These are phyloP conservation scores for Liriodendron chinense DNA, from an alignment of 164 flowering plant species.

Conservation along the genomic window DNA sequence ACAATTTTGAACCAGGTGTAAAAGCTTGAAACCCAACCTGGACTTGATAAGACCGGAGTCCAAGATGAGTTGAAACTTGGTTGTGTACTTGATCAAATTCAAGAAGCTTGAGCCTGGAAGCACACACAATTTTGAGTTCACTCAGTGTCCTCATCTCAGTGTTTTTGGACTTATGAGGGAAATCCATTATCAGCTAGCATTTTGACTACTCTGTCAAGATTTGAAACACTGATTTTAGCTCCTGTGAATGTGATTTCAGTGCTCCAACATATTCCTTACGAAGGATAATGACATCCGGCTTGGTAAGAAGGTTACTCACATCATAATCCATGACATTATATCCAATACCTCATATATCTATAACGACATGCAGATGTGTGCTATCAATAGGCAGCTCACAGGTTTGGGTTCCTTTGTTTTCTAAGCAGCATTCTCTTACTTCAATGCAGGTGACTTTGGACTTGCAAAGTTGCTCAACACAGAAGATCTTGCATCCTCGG, in stretches of 20 bases:
- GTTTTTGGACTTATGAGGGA: background rate
- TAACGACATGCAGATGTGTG: background rate
- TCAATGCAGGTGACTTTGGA: conserved; percentile 87
- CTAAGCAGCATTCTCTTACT: conserved; percentile 6
- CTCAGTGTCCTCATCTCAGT: no score
- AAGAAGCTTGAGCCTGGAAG: no score
- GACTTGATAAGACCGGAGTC: no score
- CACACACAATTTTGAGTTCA: no score
- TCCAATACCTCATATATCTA: background rate
- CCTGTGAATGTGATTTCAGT: conserved; percentile 38
- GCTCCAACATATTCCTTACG: conserved; percentile 96
- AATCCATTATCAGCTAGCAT: conserved; percentile 5
- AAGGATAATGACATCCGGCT: conserved; percentile 94
- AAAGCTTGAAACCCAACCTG: no score
- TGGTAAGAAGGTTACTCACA: conserved; percentile 43
- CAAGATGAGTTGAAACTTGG: background rate
- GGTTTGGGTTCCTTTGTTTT: no score
- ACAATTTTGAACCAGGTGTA: no score
- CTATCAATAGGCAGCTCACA: no score
- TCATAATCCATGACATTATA: no score
- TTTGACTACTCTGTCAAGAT: no score
- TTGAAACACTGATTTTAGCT: no score
- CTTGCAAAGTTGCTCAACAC: conserved; percentile 94
- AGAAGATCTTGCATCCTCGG: conserved; percentile 99
- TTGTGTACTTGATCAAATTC: no score